Percentiles rank a stretch among this genome's conserved stretches.
Conservation (phyloP, 106 monocot species). For the Acorus gramineus region DNA sequence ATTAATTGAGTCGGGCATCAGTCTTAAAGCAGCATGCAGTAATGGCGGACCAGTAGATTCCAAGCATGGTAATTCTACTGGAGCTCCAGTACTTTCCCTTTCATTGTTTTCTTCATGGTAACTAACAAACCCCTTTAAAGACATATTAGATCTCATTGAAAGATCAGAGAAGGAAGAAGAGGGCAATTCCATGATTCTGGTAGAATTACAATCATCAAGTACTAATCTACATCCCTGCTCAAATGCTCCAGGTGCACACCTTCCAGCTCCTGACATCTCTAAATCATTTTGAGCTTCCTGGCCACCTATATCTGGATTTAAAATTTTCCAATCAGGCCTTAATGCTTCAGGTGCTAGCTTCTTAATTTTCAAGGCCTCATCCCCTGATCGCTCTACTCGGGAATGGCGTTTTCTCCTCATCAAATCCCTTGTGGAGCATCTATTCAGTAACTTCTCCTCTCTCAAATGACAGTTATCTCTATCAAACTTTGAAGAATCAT, state of each 20-base stretch:
- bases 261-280: too few species aligned
- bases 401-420: slow-evolving; percentile 59
- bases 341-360: neutral
- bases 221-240: too few species aligned
- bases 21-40: neutral
- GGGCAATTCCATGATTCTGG: too few species aligned
- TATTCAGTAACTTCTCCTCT: slow-evolving; percentile 6
- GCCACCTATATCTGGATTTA: too few species aligned
- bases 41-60: neutral
- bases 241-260: too few species aligned
- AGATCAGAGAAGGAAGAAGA: too few species aligned
- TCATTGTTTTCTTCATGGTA: neutral
- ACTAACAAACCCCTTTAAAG: slow-evolving; percentile 1
- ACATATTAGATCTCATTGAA: neutral
- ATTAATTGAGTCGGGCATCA: too few species aligned
- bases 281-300: too few species aligned
- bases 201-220: too few species aligned
- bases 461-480: slow-evolving; percentile 3
- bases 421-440: slow-evolving; percentile 56
- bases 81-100: neutral
- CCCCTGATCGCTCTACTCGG: slow-evolving; percentile 29
- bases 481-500: slow-evolving; percentile 8
- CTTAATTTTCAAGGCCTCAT: slow-evolving; percentile 7
- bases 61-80: neutral
- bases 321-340: too few species aligned